Conservation (phyloP, 345 rosid genomes). For the Psidium guajava region DNA sequence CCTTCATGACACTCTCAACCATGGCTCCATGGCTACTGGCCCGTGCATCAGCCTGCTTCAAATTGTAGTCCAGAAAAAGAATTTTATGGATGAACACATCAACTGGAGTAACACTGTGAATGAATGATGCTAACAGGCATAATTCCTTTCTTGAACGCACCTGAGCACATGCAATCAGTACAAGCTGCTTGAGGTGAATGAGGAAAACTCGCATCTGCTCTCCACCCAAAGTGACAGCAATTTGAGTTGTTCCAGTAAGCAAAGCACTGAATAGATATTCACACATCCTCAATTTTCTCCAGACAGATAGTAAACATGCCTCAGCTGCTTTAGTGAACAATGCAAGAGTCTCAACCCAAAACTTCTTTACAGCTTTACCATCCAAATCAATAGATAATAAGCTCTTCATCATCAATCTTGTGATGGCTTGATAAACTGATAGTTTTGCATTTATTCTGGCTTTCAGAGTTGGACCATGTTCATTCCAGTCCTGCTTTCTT, state of each 20-base stretch:
- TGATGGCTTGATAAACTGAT: constrained; percentile 75
- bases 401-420: constrained; percentile 63
- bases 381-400: constrained; percentile 66
- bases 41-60: constrained; percentile 76
- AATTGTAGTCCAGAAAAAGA: neutral
- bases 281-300: constrained; percentile 82
- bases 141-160: constrained; percentile 18
- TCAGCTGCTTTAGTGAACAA: constrained; percentile 79
- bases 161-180: constrained; percentile 82
- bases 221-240: constrained; percentile 78
- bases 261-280: constrained; percentile 78
- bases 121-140: neutral
- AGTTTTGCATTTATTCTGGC: constrained; percentile 69
- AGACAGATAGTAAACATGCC: constrained; percentile 78
- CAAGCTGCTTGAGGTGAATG: constrained; percentile 84
- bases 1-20: constrained; percentile 67
- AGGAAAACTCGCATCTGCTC: constrained; percentile 86
- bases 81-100: neutral
- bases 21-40: constrained; percentile 65
- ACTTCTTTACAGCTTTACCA: constrained; percentile 71
- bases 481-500: constrained; percentile 89
- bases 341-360: constrained; percentile 84
- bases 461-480: constrained; percentile 71
- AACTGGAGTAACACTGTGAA: neutral
- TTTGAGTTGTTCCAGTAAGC: constrained; percentile 68